Evolutionary conservation across 2,329 filamentous ascomycete species (phyloP), one percentile per base, ranked within the genome.

Genomic region (Ophiostoma tasmaniense): DNA sequence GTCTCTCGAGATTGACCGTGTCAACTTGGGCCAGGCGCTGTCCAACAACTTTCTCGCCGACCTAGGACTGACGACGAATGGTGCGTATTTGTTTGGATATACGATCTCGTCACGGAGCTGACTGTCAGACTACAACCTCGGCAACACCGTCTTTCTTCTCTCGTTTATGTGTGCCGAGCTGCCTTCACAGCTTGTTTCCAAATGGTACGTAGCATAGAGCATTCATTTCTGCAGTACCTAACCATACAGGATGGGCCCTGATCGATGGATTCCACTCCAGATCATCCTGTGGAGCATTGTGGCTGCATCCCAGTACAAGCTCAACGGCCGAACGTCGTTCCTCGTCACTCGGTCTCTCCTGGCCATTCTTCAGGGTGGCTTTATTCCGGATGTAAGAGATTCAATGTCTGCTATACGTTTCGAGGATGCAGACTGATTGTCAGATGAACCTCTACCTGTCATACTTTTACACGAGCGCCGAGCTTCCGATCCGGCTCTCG

Each of bases 261-360:
- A 88, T 71, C 80, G 83, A 28, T 87, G 84, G 85, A 87, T 88
- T 66, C 86, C 86, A 0, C 77, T 83, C 66, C 85, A 86, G 73
- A 85, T 88, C 79, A 76, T 82, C 5, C 78, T 81, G 3, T 87
- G 84, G 84, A 85, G 82, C 72, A 72, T 86, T 3, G 81, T 87
- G 6, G 81, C 85, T 82, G 33, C 81, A 25, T 55, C 50, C 13
- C 50, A 28, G 50, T 55, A 55, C n/a, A 55, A 55, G 50, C 50
- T 55, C 50, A 55, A 55, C 7, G 50, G n/a, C 50, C 80, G 0
- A 80, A 82, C 69, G 70, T 80, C 7, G 78, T 80, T 55, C 69
- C 80, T 6, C 81, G 81, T 66, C 74, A 81, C 50, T 5, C 50
- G 50, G n/a, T 28, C 50, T 25, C 50, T 28, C 22, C 13, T 55